Percentiles rank a stretch among this genome's conserved stretches.
Conservation (phyloP, 768 basidiomycete species). For the Russula vinacea region DNA sequence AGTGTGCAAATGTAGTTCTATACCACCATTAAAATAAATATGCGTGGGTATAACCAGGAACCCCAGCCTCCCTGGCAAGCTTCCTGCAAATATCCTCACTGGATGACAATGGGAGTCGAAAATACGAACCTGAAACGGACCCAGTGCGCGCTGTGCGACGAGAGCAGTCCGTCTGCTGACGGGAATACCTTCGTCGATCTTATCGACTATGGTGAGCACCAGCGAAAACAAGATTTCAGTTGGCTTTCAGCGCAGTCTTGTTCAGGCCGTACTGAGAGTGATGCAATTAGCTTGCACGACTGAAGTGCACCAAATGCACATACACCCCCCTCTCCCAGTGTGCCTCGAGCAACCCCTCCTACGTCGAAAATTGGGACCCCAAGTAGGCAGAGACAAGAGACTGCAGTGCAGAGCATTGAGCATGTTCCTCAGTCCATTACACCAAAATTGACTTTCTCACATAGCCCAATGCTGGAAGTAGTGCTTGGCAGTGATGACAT, state of each 20-base stretch:
- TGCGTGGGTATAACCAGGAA: not conserved
- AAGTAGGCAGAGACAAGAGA: constrained; percentile 40
- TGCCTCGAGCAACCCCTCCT: constrained; percentile 58
- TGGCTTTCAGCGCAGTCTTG: constrained; percentile 44
- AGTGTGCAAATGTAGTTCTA: too few relatives aligned
- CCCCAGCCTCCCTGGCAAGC: not conserved
- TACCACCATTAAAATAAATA: not conserved
- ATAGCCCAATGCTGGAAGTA: constrained; percentile 41
- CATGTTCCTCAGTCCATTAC: not conserved
- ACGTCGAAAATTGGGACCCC: constrained; percentile 40
- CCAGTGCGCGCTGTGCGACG: constrained; percentile 40
- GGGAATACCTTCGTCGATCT: constrained; percentile 38
- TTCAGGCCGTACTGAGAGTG: constrained; percentile 38
- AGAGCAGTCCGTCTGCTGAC: constrained; percentile 53
- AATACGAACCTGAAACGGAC: constrained; percentile 29
- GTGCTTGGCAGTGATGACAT: constrained; percentile 34
- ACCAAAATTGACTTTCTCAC: constrained; percentile 48
- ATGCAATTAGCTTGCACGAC: not conserved
- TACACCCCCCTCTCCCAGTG: constrained; percentile 78
- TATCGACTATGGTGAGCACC: constrained; percentile 57
- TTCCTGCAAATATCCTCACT: not conserved
- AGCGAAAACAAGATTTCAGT: constrained; percentile 44
- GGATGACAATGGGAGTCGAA: not conserved
- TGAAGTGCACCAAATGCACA: constrained; percentile 34
- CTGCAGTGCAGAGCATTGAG: constrained; percentile 29